A percentile compares a stretch with the other conserved stretches of the same genome.
phyloP scores from a whole-genome alignment of 1,284 basidiomycete species.

The Leucoagaricus sp. region DNA sequence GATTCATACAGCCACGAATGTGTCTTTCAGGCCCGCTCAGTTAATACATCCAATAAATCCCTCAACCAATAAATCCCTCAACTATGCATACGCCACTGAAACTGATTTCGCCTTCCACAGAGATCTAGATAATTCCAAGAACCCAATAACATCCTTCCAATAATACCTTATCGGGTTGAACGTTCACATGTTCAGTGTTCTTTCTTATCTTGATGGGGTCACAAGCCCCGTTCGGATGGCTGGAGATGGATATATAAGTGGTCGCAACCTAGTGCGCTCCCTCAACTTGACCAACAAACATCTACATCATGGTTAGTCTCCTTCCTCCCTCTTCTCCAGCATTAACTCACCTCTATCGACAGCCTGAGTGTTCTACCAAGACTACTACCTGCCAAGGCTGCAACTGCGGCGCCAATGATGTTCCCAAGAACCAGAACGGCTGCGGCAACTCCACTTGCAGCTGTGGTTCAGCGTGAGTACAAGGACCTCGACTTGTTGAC shows the following conservation, averaged over 20 bases:
- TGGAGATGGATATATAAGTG: background rate
- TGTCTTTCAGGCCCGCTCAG: too few species aligned
- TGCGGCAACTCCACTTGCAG: conserved; percentile 11
- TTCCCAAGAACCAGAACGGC: conserved; percentile 20
- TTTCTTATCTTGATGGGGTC: conserved; percentile 4
- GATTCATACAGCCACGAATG: too few species aligned
- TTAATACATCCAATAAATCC: too few species aligned
- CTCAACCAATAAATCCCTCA: too few species aligned
- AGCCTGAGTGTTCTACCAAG: conserved; percentile 25
- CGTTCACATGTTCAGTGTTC: background rate
- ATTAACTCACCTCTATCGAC: background rate
- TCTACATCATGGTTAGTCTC: conserved; percentile 6
- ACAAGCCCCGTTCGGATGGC: background rate
- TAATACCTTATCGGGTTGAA: too few species aligned
- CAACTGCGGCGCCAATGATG: conserved; percentile 24
- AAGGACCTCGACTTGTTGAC: background rate
- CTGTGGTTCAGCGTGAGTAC: conserved; percentile 3
- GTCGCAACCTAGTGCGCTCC: background rate
- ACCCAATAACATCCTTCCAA: too few species aligned
- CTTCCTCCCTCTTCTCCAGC: background rate
- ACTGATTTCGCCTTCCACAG: too few species aligned
- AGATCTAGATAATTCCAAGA: too few species aligned
- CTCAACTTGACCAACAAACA: background rate
- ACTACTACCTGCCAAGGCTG: conserved; percentile 21
- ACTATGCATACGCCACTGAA: too few species aligned